Evolutionary conservation across 139 green algal genomes (phyloP).

Genomic region (Closterium sp.): DNA sequence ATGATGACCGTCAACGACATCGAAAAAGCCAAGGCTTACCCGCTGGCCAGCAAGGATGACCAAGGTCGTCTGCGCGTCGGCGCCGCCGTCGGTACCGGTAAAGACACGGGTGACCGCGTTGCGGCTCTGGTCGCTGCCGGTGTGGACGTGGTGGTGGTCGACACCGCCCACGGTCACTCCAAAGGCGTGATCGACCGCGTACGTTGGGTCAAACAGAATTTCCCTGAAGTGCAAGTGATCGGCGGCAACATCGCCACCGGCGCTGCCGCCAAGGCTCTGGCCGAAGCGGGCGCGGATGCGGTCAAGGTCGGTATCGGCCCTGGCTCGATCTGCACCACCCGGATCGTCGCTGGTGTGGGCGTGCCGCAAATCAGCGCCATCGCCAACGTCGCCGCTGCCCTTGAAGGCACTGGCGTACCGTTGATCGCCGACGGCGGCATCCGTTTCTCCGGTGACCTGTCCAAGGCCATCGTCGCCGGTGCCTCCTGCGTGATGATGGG

Average conservation of each 20-base stretch:
- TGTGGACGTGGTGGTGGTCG: neutral
- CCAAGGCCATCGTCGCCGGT: neutral
- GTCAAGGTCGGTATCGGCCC: slow-evolving; percentile 4
- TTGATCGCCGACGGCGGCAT: neutral
- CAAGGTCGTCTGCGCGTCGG: neutral
- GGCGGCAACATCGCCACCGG: neutral
- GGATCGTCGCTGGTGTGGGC: neutral
- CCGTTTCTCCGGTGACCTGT: neutral
- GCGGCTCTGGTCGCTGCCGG: neutral
- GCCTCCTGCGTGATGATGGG: neutral
- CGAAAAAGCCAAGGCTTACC: neutral
- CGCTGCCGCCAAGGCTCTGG: neutral
- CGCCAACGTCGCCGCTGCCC: neutral
- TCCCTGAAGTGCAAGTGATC: neutral
- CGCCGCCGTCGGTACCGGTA: neutral
- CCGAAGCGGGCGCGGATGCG: neutral
- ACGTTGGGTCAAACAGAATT: neutral
- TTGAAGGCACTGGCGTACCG: neutral
- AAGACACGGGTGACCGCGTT: neutral
- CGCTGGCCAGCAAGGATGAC: neutral
- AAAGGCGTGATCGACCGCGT: neutral
- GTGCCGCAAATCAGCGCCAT: neutral
- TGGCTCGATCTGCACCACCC: slow-evolving; percentile 4
- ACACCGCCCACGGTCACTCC: neutral
- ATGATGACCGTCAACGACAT: neutral